Evolutionary conservation across 352 stramenopile species (phyloP).

Genomic region (Phytopythium chamaehyphon): DNA sequence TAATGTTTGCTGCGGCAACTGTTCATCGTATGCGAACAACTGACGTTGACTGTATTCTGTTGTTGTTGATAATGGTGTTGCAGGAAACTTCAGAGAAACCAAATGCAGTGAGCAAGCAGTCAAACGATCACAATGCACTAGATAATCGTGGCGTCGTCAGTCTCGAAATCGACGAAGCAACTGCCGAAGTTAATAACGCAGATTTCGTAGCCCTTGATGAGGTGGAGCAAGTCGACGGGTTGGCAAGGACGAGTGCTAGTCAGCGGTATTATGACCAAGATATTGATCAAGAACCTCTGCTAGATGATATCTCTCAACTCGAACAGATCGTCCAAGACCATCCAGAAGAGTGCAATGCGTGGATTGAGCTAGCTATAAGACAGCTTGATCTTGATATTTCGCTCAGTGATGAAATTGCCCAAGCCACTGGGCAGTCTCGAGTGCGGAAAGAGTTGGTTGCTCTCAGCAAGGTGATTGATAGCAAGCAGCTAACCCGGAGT

Average conservation of each 20-base stretch:
- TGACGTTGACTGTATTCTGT: too few species aligned
- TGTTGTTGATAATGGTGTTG: too few species aligned
- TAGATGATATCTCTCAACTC: slow-evolving; percentile 13
- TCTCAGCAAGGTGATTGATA: slow-evolving; percentile 21
- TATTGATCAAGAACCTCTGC: slow-evolving; percentile 12
- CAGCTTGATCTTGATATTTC: slow-evolving; percentile 41
- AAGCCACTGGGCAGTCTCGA: slow-evolving; percentile 15
- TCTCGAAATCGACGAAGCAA: too few species aligned
- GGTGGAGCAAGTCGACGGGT: background rate
- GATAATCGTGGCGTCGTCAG: too few species aligned
- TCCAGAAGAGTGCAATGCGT: slow-evolving; percentile 29
- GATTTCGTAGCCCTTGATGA: background rate
- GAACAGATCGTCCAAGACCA: slow-evolving; percentile 25
- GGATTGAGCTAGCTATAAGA: slow-evolving; percentile 45
- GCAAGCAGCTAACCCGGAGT: slow-evolving; percentile 8
- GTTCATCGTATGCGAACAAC: too few species aligned
- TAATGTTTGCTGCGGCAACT: background rate
- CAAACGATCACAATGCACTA: too few species aligned
- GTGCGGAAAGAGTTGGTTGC: slow-evolving; percentile 21
- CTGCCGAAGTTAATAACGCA: too few species aligned
- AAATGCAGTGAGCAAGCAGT: too few species aligned
- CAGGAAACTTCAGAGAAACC: too few species aligned
- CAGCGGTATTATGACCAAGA: slow-evolving; percentile 30
- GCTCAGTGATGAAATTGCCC: slow-evolving; percentile 24
- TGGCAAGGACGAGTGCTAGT: too few species aligned